These are phyloP conservation scores for Calonectria fujianensis DNA, from an alignment of 2,329 filamentous ascomycete genomes.

Conservation along the genomic window DNA sequence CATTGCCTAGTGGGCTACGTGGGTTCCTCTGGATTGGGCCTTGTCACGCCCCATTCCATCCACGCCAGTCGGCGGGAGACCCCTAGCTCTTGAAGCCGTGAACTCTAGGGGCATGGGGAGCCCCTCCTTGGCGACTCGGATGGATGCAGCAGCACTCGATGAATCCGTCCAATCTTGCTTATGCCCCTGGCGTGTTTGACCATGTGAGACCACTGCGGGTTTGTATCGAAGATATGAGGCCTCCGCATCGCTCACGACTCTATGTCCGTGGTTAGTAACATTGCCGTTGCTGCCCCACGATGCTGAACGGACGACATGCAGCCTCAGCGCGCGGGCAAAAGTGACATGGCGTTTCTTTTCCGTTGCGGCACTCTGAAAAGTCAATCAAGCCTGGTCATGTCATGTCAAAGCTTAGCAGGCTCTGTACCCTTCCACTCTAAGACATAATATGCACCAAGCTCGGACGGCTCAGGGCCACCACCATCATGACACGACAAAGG, in stretches of 20 bases:
- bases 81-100: conserved; percentile 21
- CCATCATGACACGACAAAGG: conserved; percentile 17
- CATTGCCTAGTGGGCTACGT: conserved; percentile 24
- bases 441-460: conserved; percentile 19
- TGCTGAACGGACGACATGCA: neutral
- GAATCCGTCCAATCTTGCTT: conserved; percentile 25
- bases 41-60: conserved; percentile 35
- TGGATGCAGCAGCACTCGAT: neutral
- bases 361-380: neutral
- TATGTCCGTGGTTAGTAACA: conserved; percentile 13
- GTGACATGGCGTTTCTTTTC: neutral
- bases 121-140: conserved; percentile 1
- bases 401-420: conserved; percentile 4
- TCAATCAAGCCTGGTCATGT: conserved; percentile 13
- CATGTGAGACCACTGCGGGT: conserved; percentile 19
- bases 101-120: conserved; percentile 17
- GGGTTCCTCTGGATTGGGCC: conserved; percentile 26
- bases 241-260: neutral
- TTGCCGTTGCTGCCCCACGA: conserved; percentile 1
- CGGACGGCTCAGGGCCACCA: conserved; percentile 14
- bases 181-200: conserved; percentile 19
- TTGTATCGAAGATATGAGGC: conserved; percentile 14
- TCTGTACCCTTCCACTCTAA: neutral
- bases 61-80: conserved; percentile 4
- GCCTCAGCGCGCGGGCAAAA: no score